Conservation (phyloP, 2,329 filamentous ascomycete genomes). For the Tolypocladium tropicale region DNA sequence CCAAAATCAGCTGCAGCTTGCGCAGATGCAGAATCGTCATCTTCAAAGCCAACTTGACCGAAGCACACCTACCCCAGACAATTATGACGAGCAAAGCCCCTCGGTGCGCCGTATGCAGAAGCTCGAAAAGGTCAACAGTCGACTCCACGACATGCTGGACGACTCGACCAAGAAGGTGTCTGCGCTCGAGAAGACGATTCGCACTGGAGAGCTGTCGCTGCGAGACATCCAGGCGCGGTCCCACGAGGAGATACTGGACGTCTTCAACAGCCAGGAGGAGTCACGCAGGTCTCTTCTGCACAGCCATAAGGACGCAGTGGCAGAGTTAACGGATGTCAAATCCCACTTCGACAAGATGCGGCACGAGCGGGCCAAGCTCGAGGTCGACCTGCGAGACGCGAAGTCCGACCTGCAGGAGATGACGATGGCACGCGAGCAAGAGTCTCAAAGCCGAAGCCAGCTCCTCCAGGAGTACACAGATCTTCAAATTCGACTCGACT, state of each 20-base stretch:
- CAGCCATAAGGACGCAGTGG: conserved; percentile 74
- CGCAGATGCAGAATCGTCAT: conserved; percentile 91
- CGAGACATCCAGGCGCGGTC: conserved; percentile 88
- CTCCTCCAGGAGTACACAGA: conserved; percentile 88
- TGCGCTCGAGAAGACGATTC: conserved; percentile 74
- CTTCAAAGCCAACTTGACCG: conserved; percentile 79
- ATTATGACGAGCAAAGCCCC: conserved; percentile 67
- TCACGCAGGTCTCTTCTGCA: conserved; percentile 72
- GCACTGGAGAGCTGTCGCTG: conserved; percentile 76
- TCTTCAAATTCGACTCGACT: conserved; percentile 84
- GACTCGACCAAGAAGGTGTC: conserved; percentile 91
- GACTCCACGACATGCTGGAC: conserved; percentile 88
- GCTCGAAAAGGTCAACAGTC: conserved; percentile 82
- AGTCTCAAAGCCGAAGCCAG: conserved; percentile 77
- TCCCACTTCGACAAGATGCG: conserved; percentile 79
- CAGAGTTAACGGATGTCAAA: conserved; percentile 80
- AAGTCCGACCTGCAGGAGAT: conserved; percentile 78
- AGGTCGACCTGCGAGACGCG: conserved; percentile 79
- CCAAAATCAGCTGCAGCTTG: conserved; percentile 87
- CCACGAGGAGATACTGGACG: conserved; percentile 86
- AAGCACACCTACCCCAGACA: conserved; percentile 50
- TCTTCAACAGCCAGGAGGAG: conserved; percentile 88
- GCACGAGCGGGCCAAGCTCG: conserved; percentile 65
- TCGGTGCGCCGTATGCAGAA: conserved; percentile 77
- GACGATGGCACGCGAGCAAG: conserved; percentile 69